Base-by-base conservation (phyloP, 1,284 basidiomycete species). In the Apiotrichum akiyoshidainum region DNA sequence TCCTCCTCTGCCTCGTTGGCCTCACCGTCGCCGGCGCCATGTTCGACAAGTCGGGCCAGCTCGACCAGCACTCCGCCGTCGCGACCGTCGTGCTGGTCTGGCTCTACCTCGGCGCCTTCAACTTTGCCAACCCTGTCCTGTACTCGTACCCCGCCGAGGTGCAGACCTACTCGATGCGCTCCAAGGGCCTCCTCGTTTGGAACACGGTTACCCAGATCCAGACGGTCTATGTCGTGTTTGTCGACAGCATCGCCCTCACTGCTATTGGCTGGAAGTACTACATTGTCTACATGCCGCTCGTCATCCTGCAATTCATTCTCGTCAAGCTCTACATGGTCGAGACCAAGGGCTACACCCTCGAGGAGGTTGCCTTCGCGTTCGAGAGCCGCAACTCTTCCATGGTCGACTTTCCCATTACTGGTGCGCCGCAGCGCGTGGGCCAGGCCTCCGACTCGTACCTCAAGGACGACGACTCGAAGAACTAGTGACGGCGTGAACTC, bases 101-200 rank as follows among this genome's bases (percentile, higher is more conserved):
- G 79, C 46, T 80, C 54, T 80, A 72, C 66, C 67, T 76, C 21
- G 74, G 75, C 7, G 66, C 60, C 34, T 77, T 75, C 70, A 79
- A 79, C 69, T 69, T 72, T 53, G 46, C 74, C 55, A 73, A 73
- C 60, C 73, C 73, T 1, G 61, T 78, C 47, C 58, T 75, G 10
- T 77, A 68, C 57, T 70, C 73, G 45, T 68, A 79, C 65, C 74
- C 75, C 3, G 73, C 78, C 59, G 78, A 79, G 53, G 69, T 77
- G 26, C 74, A 76, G 60, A 79, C 77, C 2, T 80, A 69, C 65
- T 71, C 70, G 5, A 75, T 78, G 69, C 68, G 77, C 52, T 68
- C 66, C 60, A 78, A 79, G 64, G 78, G 78, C 13, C 66, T 80
- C 9, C 70, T 78, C 10, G 68, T 79, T 0, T 80, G 78, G 78